Base-by-base conservation (phyloP, 2,329 filamentous ascomycete genomes). In the Exophiala sp. region DNA sequence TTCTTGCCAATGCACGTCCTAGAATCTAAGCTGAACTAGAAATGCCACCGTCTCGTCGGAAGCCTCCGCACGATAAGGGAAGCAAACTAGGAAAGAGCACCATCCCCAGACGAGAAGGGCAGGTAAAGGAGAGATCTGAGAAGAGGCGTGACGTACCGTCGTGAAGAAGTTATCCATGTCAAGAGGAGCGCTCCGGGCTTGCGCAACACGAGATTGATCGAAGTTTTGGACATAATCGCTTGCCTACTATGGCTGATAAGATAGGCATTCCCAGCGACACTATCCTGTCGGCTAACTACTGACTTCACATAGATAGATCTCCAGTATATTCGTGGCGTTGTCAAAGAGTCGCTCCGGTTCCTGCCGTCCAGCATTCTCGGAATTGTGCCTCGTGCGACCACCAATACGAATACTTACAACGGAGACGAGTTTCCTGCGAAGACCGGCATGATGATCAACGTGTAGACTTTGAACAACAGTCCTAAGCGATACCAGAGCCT, bases 321-420 rank as follows among this genome's bases (percentile, higher is more conserved):
- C 6, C 79, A 79, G 0, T 83, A 83, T 59, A 64, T 82, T 33
- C 71, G 73, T n/a, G 77, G 76, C 2, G 69, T 81, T 7, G 72
- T 82, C 12, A 81, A 82, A 54, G 81, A 85, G 54, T 71, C 78
- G 1, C 67, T 82, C 9, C 73, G 81, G 2, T 51, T 24, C 24
- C 11, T 34, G 5, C 34, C 34, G 4, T 36, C 34, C 11, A 36
- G 34, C 10, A 36, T 36, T 36, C 34, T 36, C 34, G 34, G 34
- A 36, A 36, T 36, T 14, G 34, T 36, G 34, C 34, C 34, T 36
- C 34, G 10, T 24, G 41, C 8, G 3, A 29, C 9, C 3, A 32
- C 3, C 21, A 24, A 11, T 20, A 9, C 5, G 9, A 16, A 42
- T 11, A 42, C 40, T 10, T 42, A 42, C 8, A 21, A 24, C 11